Base-by-base conservation (phyloP, 306 rosid genomes). In the Dryas drummondii region DNA sequence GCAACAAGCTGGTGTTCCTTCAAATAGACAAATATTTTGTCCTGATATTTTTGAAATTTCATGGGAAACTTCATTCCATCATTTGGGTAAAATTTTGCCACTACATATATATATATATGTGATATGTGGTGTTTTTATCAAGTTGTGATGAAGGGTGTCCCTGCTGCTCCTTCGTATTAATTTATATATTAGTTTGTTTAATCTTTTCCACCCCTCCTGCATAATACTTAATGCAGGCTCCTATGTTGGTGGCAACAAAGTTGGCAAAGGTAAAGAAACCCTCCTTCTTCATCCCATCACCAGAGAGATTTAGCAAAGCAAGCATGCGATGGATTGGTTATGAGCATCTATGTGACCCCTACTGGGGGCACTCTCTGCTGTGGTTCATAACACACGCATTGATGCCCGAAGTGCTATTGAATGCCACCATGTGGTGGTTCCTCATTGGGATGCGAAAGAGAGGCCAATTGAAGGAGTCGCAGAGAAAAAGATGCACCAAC, bases 231-330 rank as follows among this genome's bases (percentile, higher is more conserved):
- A 26, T 70, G 76, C 63, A 81, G 85, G 19, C 67, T 58, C 82
- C 85, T 17, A 4, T 77, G 19, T 53, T 70, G 17, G 82, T 82
- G 79, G 82, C 85, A 48, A 82, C 85, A 60, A 77, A 73, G 79
- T 52, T 73, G 72, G 26, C 71, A 46, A 72, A 54, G 71, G 16
- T 68, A 6, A 73, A 77, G 48, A 26, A 49, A 47, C 16, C 41
- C 32, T 62, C 76, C 53, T 19, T 82, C 41, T 32, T 77, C 9
- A 11, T 77, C 42, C 59, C 76, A 68, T 52, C 85, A 7, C 76
- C 82, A 37, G 82, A 82, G n/a, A 45, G 45, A 12, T 77, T 68
- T 12, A 61, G 79, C 79, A 77, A 67, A 61, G 82, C 85, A 7
- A 82, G 85, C 61, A 44, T 68, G 2, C 37, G 82, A 53, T 60